phyloP scores from a whole-genome alignment of 768 basidiomycete genomes.

The Serpula lacrymans region DNA sequence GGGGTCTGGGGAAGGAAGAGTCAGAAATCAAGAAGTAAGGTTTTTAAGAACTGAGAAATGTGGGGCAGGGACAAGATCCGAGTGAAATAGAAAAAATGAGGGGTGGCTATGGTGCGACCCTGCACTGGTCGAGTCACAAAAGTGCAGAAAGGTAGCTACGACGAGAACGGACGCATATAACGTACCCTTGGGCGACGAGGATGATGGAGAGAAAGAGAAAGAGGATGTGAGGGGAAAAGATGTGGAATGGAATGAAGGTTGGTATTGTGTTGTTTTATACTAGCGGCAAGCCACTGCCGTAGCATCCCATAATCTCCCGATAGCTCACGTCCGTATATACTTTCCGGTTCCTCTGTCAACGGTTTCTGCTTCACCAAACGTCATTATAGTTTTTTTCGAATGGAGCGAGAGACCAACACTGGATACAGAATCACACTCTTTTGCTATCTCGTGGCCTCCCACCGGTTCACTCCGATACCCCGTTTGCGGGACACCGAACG shows the following conservation, averaged over 20 bases:
- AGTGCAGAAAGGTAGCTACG: background rate
- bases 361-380: too few species aligned
- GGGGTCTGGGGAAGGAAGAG: slow-evolving; percentile 1
- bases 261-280: slow-evolving; percentile 24
- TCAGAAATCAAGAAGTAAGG: too few species aligned
- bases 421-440: background rate
- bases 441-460: background rate
- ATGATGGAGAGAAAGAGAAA: slow-evolving; percentile 1
- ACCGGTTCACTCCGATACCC: slow-evolving; percentile 20
- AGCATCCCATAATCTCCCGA: slow-evolving; percentile 32
- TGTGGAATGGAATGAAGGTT: background rate
- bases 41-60: slow-evolving; percentile 9
- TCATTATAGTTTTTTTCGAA: background rate
- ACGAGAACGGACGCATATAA: slow-evolving; percentile 1
- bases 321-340: background rate
- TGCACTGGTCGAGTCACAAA: slow-evolving; percentile 1
- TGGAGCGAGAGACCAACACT: background rate
- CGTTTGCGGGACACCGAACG: slow-evolving; percentile 2
- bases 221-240: slow-evolving; percentile 6
- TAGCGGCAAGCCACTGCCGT: slow-evolving; percentile 15
- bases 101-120: slow-evolving; percentile 1
- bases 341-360: too few species aligned
- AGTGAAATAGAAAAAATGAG: slow-evolving; percentile 10
- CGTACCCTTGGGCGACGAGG: slow-evolving; percentile 16
- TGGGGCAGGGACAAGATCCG: slow-evolving; percentile 21